Base-by-base conservation (phyloP, 2,329 filamentous ascomycete genomes). In the Arthrobotrys sinensis region DNA sequence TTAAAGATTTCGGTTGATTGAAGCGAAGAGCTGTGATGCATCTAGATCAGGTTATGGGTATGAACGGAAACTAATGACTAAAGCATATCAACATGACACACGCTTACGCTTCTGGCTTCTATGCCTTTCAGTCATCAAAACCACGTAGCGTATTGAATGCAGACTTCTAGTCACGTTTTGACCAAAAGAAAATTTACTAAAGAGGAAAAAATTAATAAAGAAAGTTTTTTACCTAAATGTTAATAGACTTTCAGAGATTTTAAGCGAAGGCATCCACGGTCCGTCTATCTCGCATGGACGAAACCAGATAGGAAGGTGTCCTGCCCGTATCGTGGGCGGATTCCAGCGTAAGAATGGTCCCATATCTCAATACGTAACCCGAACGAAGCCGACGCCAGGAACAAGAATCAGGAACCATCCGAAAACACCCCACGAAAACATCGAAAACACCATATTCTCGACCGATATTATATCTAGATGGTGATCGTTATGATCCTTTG, bases 211-310 rank as follows among this genome's bases (percentile, higher is more conserved):
- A 36, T 19, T 21, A 11, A 48, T 50, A 36, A 50, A 65, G 24
- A 50, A 65, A 32, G 62, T 46, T 66, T 21, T 52, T 50, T 60
- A 60, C 55, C 19, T 52, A 52, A 65, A 65, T 11, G 36, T 32
- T 66, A 53, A 63, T 73, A 60, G 60, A 75, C 62, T 53, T 63
- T 62, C 50, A 66, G 62, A 68, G 62, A 63, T 75, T 75, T 75
- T 76, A 76, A 76, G 72, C 72, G 72, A 76, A 76, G 72, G 72
- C 72, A 69, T 64, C 72, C 72, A 76, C 71, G 72, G 72, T 70
- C 72, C 72, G 64, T 76, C 55, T 76, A 70, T 76, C 72, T 76
- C 72, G 72, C 72, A 76, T 76, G 65, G 64, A 76, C 52, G 45
- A 55, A 34, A 76, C 72, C 28, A 65, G 72, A 76, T 76, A 70